Evolutionary conservation across 2,329 filamentous ascomycete species (phyloP).

Genomic region (Xylariales sp.): DNA sequence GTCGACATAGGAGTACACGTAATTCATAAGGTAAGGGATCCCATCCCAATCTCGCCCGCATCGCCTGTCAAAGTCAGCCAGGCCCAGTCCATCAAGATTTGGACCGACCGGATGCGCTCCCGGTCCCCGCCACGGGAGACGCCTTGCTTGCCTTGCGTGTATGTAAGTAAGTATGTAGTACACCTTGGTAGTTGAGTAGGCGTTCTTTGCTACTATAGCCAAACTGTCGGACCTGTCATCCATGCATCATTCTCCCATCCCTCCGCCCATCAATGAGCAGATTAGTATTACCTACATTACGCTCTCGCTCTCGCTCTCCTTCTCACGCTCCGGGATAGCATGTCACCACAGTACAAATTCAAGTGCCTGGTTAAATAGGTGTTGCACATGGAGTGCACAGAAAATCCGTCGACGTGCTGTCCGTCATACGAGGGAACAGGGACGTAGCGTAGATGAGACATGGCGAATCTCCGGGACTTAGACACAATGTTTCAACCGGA

Average conservation of each 20-base stretch:
- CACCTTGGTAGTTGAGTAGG: conserved; percentile 1
- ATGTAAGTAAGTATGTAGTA: not conserved
- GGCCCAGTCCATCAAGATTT: conserved; percentile 5
- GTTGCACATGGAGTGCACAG: not conserved
- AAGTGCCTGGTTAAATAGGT: not conserved
- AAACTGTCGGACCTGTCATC: conserved; percentile 2
- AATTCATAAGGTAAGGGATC: conserved; percentile 21
- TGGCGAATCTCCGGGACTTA: not conserved
- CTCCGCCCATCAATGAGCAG: not conserved
- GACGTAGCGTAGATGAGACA: not conserved
- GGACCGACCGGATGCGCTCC: conserved; percentile 21
- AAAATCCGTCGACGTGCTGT: not conserved
- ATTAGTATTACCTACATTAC: not conserved
- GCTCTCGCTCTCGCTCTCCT: not conserved
- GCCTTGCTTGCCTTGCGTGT: conserved; percentile 9
- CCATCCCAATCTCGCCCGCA: conserved; percentile 7
- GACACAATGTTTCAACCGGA: conserved; percentile 1
- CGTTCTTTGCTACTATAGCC: conserved; percentile 9
- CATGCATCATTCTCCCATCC: not conserved
- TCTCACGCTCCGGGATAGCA: not conserved
- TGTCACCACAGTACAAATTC: not conserved
- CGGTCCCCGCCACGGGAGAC: conserved; percentile 16
- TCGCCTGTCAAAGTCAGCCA: conserved; percentile 5
- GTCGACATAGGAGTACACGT: not conserved
- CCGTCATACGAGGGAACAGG: not conserved